Percentiles rank a stretch among this genome's conserved stretches.
These are phyloP conservation scores for Aureobasidium sp. DNA, from an alignment of 2,329 filamentous ascomycete genomes.

Conservation along the genomic window DNA sequence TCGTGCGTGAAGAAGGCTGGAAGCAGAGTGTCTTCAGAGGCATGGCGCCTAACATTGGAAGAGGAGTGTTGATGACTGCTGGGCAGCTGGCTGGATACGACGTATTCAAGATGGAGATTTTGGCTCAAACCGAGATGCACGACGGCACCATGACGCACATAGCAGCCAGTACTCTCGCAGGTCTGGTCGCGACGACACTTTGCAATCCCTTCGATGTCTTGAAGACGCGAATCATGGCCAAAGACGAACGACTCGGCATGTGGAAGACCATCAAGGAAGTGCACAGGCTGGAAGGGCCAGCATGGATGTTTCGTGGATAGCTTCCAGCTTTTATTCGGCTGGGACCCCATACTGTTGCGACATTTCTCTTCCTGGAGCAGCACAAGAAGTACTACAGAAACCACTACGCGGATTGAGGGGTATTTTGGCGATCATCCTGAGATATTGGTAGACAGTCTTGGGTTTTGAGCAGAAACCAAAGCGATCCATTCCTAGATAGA, in stretches of 20 bases:
- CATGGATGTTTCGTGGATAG: constrained; percentile 89
- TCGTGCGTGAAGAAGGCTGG: constrained; percentile 76
- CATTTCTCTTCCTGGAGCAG: constrained; percentile 78
- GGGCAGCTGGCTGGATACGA: constrained; percentile 81
- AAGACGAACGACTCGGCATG: constrained; percentile 48
- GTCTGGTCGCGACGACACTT: constrained; percentile 76
- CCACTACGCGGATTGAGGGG: neutral
- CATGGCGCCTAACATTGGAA: constrained; percentile 72
- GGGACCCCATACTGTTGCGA: constrained; percentile 74
- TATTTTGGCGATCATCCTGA: neutral
- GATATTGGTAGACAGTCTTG: neutral
- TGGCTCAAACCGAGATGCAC: constrained; percentile 57
- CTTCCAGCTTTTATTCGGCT: constrained; percentile 66
- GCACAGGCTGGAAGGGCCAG: constrained; percentile 61
- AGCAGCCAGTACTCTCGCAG: constrained; percentile 67
- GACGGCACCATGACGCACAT: constrained; percentile 74
- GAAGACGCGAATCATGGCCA: constrained; percentile 80
- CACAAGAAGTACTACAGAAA: constrained; percentile 70
- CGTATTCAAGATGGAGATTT: constrained; percentile 64
- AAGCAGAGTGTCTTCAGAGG: constrained; percentile 70
- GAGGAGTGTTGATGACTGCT: constrained; percentile 83
- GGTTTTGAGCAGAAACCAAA: neutral
- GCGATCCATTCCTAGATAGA: neutral
- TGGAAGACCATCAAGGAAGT: constrained; percentile 58
- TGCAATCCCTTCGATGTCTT: constrained; percentile 83